Percentiles rank a stretch among this genome's conserved stretches.
Evolutionary conservation across 208 protist species (phyloP).

Genomic region (Dictyostelium gargantuum): DNA sequence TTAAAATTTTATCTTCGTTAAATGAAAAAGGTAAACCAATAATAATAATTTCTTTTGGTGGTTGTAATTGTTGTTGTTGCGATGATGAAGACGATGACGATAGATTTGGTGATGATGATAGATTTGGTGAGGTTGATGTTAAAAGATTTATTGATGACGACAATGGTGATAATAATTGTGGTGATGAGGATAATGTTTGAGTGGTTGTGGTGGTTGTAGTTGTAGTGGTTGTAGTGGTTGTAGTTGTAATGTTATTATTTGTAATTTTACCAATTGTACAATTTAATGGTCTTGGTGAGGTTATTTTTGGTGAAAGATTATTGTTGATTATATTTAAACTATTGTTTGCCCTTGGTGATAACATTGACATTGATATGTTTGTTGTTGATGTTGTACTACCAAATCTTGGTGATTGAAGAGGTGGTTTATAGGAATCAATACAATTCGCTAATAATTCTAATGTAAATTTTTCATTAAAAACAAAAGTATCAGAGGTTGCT

Average conservation of each 20-base stretch:
- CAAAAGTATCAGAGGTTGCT: neutral
- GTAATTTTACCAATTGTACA: too few relatives aligned
- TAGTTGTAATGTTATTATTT: neutral
- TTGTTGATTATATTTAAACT: too few relatives aligned
- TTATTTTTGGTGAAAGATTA: neutral
- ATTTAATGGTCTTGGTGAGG: neutral
- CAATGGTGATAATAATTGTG: neutral
- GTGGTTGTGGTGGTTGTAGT: too few relatives aligned
- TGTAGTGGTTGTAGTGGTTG: neutral
- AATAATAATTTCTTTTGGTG: neutral
- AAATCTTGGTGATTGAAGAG: neutral
- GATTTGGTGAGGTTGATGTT: neutral
- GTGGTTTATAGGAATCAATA: neutral
- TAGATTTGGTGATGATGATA: neutral
- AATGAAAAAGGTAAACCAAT: slow-evolving; percentile 11
- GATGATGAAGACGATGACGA: too few relatives aligned
- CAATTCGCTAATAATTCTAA: neutral
- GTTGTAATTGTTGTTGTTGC: neutral
- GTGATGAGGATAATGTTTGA: neutral
- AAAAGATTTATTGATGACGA: neutral
- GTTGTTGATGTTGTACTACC: neutral
- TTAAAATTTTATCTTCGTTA: slow-evolving; percentile 21
- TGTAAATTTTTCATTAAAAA: neutral
- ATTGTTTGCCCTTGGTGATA: neutral
- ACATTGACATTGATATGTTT: neutral